phyloP scores from a whole-genome alignment of 352 stramenopile genomes.

The Chrysophaeum taylorii region DNA sequence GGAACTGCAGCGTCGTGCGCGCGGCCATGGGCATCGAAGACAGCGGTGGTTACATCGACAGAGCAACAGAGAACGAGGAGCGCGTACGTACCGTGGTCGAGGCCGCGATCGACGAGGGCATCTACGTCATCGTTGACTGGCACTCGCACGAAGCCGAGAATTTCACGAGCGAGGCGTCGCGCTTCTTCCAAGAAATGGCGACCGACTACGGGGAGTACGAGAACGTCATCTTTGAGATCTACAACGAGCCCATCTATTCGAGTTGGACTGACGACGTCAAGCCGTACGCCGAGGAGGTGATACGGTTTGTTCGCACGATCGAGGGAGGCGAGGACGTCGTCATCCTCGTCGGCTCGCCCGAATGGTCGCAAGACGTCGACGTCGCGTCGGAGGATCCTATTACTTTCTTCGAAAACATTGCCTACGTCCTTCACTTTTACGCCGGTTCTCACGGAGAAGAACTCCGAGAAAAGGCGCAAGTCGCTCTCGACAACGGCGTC shows the following conservation, averaged over 20 bases:
- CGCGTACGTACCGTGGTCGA: background rate
- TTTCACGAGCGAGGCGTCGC: background rate
- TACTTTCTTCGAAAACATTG: background rate
- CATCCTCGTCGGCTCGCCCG: conserved; percentile 7
- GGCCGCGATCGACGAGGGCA: background rate
- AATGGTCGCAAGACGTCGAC: conserved; percentile 1
- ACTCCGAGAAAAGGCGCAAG: background rate
- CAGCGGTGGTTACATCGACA: background rate
- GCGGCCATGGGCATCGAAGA: conserved; percentile 8
- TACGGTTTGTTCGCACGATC: background rate
- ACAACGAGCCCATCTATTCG: conserved; percentile 3
- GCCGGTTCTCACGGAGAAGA: background rate
- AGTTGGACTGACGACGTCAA: background rate
- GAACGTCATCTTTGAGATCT: conserved; percentile 18
- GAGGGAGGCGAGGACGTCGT: background rate
- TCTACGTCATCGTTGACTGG: conserved; percentile 19
- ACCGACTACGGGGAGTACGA: background rate
- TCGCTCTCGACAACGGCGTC: background rate
- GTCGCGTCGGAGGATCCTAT: background rate
- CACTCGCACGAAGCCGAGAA: conserved; percentile 14
- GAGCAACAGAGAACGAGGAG: background rate
- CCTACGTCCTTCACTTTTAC: conserved; percentile 14
- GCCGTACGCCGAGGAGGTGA: background rate
- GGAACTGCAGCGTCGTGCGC: background rate
- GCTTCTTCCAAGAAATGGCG: conserved; percentile 19